These are phyloP conservation scores for Asterionellopsis glacialis DNA, from an alignment of 108 stramenopile genomes.

Conservation along the genomic window DNA sequence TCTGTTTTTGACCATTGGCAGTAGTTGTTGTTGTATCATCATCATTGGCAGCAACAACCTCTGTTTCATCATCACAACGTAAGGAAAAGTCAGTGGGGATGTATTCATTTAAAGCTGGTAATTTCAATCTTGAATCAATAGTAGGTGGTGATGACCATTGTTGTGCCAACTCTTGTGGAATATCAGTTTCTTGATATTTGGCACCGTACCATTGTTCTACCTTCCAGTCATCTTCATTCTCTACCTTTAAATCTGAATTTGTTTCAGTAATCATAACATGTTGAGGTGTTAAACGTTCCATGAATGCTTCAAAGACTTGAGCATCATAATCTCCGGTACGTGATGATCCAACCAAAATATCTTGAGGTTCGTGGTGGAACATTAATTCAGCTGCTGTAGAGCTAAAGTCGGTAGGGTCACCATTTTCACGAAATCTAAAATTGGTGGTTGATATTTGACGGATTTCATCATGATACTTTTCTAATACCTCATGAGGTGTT, in stretches of 20 bases:
- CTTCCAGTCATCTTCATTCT: conserved; percentile 49
- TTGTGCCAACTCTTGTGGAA: conserved; percentile 43
- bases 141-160: conserved; percentile 56
- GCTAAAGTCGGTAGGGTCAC: conserved; percentile 78
- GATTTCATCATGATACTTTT: conserved; percentile 76
- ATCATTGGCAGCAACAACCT: conserved; percentile 26
- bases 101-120: conserved; percentile 76
- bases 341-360: conserved; percentile 48
- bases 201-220: conserved; percentile 90
- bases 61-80: conserved; percentile 60
- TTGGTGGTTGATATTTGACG: conserved; percentile 51
- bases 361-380: conserved; percentile 57
- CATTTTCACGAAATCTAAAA: conserved; percentile 80
- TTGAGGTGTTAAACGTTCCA: conserved; percentile 66
- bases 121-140: conserved; percentile 48
- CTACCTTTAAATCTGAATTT: conserved; percentile 43
- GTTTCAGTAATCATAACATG: conserved; percentile 66
- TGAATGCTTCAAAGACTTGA: conserved; percentile 51
- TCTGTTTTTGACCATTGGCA: conserved; percentile 1
- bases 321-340: conserved; percentile 51
- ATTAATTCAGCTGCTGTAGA: conserved; percentile 66
- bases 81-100: conserved; percentile 80
- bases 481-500: conserved; percentile 29
- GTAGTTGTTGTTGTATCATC: conserved; percentile 22
- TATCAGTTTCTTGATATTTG: conserved; percentile 46